Evolutionary conservation across 2,329 filamentous ascomycete species (phyloP).

Genomic region (Helminthosporium solani): DNA sequence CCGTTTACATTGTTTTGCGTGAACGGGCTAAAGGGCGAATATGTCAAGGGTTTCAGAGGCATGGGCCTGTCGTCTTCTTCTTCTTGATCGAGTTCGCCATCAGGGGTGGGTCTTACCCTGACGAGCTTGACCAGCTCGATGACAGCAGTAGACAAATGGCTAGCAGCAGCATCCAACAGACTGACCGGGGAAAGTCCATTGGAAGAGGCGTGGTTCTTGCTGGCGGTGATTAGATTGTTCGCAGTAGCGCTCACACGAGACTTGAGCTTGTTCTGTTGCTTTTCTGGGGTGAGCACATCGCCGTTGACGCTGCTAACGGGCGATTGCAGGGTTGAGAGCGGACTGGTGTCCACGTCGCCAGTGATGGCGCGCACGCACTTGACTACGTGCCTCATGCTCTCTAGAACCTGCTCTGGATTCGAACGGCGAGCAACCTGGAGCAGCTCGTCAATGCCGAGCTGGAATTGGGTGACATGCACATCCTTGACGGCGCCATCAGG

Average conservation of each 20-base stretch:
- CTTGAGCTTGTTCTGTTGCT: conserved; percentile 70
- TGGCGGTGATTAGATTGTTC: conserved; percentile 92
- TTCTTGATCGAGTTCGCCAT: conserved; percentile 74
- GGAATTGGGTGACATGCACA: conserved; percentile 90
- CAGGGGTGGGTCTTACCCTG: conserved; percentile 77
- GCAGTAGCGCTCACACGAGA: conserved; percentile 85
- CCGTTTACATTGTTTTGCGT: conserved; percentile 23
- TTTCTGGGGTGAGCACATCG: conserved; percentile 34
- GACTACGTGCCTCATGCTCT: conserved; percentile 84
- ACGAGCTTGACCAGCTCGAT: conserved; percentile 81
- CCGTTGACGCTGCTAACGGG: conserved; percentile 39
- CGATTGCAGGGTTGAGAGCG: conserved; percentile 42
- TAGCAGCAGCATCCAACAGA: conserved; percentile 87
- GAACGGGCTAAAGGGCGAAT: conserved; percentile 22
- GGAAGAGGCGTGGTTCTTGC: conserved; percentile 83
- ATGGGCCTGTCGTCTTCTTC: conserved; percentile 56
- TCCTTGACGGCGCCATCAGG: conserved; percentile 82
- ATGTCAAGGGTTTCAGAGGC: conserved; percentile 32
- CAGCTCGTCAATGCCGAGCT: conserved; percentile 89
- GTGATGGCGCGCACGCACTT: conserved; percentile 80
- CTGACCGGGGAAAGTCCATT: conserved; percentile 90
- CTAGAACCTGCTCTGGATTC: conserved; percentile 73
- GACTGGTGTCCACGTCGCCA: conserved; percentile 68
- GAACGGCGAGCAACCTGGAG: conserved; percentile 73
- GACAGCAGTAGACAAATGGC: conserved; percentile 80